phyloP scores from a whole-genome alignment of 441 rosid species.

The Gossypium aridum region DNA sequence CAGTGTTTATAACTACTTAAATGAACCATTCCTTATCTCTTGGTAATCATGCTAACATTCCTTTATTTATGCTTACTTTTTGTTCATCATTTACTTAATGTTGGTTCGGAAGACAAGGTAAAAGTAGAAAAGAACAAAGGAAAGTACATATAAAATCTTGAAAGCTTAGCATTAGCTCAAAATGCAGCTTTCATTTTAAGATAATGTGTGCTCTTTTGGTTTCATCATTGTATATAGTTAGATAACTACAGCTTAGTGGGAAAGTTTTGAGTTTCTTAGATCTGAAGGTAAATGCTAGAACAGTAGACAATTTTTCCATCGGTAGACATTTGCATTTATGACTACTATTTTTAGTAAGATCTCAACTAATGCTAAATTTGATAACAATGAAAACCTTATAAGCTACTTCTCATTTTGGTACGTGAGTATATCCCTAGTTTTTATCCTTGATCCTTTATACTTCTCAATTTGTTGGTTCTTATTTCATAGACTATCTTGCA shows the following conservation, averaged over 20 bases:
- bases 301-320: background rate
- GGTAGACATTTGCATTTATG: background rate
- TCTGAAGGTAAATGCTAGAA: background rate
- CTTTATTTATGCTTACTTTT: background rate
- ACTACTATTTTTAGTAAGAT: conserved; percentile 1
- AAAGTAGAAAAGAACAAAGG: no score
- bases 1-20: conserved; percentile 43
- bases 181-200: background rate
- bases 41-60: conserved; percentile 27
- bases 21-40: conserved; percentile 41
- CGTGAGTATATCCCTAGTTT: conserved; percentile 1
- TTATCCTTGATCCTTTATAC: background rate
- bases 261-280: background rate
- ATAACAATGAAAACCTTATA: background rate
- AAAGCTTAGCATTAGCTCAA: background rate
- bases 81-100: background rate
- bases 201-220: background rate
- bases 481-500: conserved; percentile 3
- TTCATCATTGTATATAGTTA: background rate
- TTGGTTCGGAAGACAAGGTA: background rate
- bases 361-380: background rate
- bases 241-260: background rate
- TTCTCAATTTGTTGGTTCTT: conserved; percentile 1
- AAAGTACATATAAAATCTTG: no score
- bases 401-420: background rate